These are phyloP conservation scores for Cryptococcus sp. DNA, from an alignment of 1,284 basidiomycete species.

Conservation along the genomic window DNA sequence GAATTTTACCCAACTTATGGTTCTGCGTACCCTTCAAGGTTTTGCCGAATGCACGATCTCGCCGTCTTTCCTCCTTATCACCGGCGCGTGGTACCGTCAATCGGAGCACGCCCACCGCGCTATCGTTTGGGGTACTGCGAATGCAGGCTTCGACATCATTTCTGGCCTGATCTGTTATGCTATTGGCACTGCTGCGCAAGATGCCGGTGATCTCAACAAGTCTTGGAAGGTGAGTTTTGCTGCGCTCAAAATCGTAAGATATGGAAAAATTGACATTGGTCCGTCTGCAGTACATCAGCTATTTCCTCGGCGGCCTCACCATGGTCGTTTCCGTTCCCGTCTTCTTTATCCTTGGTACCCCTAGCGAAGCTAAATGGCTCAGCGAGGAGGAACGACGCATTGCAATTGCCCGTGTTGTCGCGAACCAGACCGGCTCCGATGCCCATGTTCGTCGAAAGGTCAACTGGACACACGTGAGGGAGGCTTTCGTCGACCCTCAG, in stretches of 20 bases:
- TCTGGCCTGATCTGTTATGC: constrained; percentile 12
- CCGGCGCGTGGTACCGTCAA: constrained; percentile 21
- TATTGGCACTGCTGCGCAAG: constrained; percentile 9
- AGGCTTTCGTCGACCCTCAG: constrained; percentile 28
- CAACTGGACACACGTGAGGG: constrained; percentile 10
- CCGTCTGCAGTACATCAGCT: constrained; percentile 17
- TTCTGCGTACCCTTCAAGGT: constrained; percentile 36
- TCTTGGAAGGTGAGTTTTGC: constrained; percentile 11
- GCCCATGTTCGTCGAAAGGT: neutral
- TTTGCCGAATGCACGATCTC: constrained; percentile 20
- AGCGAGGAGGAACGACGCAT: constrained; percentile 13
- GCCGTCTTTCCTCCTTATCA: constrained; percentile 25
- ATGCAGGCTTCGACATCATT: constrained; percentile 20
- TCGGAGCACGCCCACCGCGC: constrained; percentile 21
- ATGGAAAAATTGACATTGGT: too few relatives aligned
- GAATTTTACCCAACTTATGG: constrained; percentile 21
- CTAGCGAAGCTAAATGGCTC: constrained; percentile 31
- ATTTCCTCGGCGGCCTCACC: constrained; percentile 35
- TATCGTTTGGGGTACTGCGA: constrained; percentile 22
- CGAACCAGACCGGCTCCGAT: constrained; percentile 9
- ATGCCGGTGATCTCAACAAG: constrained; percentile 7
- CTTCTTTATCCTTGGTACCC: constrained; percentile 25
- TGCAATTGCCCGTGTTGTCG: constrained; percentile 11
- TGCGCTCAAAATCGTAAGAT: too few relatives aligned
- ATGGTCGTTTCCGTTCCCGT: constrained; percentile 16